Evolutionary conservation across 1,139 yeast genomes (phyloP).

Genomic region (Geotrichum australiense): DNA sequence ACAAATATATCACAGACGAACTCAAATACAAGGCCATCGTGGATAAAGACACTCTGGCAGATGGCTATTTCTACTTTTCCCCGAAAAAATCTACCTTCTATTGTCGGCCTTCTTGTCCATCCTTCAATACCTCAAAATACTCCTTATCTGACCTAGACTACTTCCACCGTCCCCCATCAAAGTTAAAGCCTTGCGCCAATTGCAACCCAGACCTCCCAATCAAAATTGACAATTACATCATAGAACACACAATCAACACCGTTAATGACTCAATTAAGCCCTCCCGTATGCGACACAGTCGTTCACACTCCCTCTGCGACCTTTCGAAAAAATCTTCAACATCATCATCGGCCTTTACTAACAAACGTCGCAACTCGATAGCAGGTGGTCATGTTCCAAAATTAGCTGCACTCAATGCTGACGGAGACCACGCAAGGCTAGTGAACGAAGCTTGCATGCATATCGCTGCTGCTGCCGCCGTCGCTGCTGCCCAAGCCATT

Average conservation of each 20-base stretch:
- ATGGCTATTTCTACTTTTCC: slow-evolving; percentile 1
- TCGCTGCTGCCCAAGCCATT: slow-evolving; percentile 39
- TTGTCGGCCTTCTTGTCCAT: slow-evolving; percentile 6
- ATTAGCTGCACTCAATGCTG: slow-evolving; percentile 20
- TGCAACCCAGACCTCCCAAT: slow-evolving; percentile 40
- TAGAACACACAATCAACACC: slow-evolving; percentile 48
- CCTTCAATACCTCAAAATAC: neutral
- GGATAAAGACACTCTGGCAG: neutral
- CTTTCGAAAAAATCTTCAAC: neutral
- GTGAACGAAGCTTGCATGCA: slow-evolving; percentile 80
- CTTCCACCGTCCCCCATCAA: slow-evolving; percentile 1
- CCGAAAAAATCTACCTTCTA: neutral
- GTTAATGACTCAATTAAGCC: slow-evolving; percentile 54
- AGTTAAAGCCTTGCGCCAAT: slow-evolving; percentile 44
- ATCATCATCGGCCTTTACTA: neutral
- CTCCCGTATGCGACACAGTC: neutral
- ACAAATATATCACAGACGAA: slow-evolving; percentile 3
- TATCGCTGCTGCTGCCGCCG: slow-evolving; percentile 73
- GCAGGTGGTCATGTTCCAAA: slow-evolving; percentile 29
- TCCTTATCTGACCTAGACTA: neutral
- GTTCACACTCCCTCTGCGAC: slow-evolving; percentile 3
- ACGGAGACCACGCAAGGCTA: slow-evolving; percentile 55
- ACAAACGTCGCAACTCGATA: slow-evolving; percentile 27
- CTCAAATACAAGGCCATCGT: slow-evolving; percentile 3
- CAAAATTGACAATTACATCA: slow-evolving; percentile 44